These are phyloP conservation scores for Musa troglodytarum DNA, from an alignment of 176 grass and related monocot species.

Conservation along the genomic window DNA sequence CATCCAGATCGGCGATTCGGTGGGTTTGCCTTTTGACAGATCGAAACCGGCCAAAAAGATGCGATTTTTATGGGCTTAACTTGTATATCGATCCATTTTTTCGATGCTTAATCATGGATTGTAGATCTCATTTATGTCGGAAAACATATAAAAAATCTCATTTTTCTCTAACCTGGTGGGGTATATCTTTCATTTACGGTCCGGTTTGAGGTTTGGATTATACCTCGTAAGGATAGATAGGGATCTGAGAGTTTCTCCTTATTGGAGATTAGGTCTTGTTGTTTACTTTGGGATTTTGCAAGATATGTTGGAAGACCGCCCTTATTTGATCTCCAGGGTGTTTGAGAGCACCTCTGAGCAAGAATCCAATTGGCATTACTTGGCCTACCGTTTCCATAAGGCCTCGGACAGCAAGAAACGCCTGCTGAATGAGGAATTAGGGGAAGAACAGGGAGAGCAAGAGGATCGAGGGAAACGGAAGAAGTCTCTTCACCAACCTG, in stretches of 20 bases:
- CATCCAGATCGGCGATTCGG: not conserved
- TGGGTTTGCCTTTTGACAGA: not conserved
- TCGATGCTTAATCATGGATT: not conserved
- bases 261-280: not conserved
- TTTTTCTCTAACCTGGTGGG: not conserved
- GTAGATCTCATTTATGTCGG: not conserved
- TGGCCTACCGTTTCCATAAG: not conserved
- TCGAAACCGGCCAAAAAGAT: not conserved
- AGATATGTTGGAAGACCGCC: constrained; percentile 4
- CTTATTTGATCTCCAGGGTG: not conserved
- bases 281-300: not conserved
- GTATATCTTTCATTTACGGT: not conserved
- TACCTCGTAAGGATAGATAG: not conserved
- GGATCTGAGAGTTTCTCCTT: not conserved
- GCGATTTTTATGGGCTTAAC: not conserved
- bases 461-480: not conserved
- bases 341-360: not conserved
- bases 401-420: constrained; percentile 5
- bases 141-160: not conserved
- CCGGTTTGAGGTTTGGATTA: constrained; percentile 1
- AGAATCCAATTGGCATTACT: constrained; percentile 9
- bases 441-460: not conserved
- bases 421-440: not conserved
- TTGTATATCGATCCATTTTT: not conserved
- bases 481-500: not conserved